A percentile compares a stretch with the other conserved stretches of the same genome.
phyloP scores from a whole-genome alignment of 129 eudicot species.

The Calendula officinalis region DNA sequence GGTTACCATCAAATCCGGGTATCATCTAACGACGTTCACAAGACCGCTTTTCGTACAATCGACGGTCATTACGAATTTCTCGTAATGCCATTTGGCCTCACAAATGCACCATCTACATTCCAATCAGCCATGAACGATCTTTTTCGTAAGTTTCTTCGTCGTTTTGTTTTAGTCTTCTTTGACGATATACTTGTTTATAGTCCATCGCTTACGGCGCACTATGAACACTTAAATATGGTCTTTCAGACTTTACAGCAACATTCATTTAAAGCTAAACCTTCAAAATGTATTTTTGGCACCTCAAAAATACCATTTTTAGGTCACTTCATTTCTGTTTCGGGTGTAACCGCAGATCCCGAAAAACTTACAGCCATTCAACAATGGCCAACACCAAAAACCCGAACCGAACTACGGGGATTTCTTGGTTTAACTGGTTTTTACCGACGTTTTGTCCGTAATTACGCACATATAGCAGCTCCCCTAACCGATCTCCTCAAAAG shows the following conservation, averaged over 20 bases:
- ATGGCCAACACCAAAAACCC: not conserved
- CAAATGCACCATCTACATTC: not conserved
- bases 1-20: slow-evolving; percentile 8
- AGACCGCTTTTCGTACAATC: not conserved
- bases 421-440: not conserved
- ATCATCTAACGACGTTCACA: not conserved
- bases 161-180: not conserved
- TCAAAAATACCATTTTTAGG: not conserved
- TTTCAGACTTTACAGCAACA: not conserved
- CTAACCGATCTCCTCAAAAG: not conserved
- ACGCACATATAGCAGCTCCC: not conserved
- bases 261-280: not conserved
- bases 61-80: not conserved
- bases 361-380: too few relatives aligned
- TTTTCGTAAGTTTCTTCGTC: not conserved
- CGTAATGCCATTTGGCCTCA: too few relatives aligned
- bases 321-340: not conserved
- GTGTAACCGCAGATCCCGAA: not conserved
- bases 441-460: not conserved
- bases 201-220: not conserved
- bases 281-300: not conserved
- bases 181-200: not conserved
- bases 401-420: not conserved
- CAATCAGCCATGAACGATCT: not conserved
- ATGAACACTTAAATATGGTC: not conserved